Base-by-base conservation (phyloP, 1,284 basidiomycete species). In the Cystobasidiaceae sp. region DNA sequence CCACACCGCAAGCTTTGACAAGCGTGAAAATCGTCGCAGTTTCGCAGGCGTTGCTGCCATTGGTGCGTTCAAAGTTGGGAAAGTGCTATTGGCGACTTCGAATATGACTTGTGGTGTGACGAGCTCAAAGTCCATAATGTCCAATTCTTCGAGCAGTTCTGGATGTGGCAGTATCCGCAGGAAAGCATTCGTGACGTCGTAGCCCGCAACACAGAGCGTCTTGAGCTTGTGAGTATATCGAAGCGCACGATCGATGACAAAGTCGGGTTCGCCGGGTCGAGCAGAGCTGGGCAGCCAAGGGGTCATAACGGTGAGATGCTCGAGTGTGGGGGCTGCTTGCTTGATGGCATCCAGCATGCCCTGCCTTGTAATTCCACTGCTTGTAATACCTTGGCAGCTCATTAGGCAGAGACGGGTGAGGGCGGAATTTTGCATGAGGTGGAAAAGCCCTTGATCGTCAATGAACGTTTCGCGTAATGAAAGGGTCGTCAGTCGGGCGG, bases 321-420 rank as follows among this genome's bases (percentile, higher is more conserved):
- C 44, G 13, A 67, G 54, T n/a, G 57, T 54, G 19, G 51, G 43
- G 7, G 37, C 59, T 25, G 44, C 43, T 13, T 25, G 33, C 34
- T 51, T 28, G 21, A 67, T 34, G 21, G 60, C 59, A 3, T 43
- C 21, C 13, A 67, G 43, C 17, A 67, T 23, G 11, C 66, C 66
- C 30, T 43, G 49, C 4, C 55, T 28, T 13, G 60, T 67, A 9
- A 67, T 67, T 13, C 60, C 66, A 44, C 41, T 48, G 17, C 59
- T 56, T 11, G 66, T 67, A n/a, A 67, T 67, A 23, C 66, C 66
- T 48, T 67, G 66, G 37, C 66, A 67, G 41, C 59, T 63, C 66
- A 67, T 63, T 13, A 67, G 25, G 41, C 60, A 63, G 27, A 67
- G 45, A 9, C 51, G 41, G 0, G 52, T 57, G 33, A 67, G 45